phyloP scores from a whole-genome alignment of 164 flowering plant species.

The Piper longum region DNA sequence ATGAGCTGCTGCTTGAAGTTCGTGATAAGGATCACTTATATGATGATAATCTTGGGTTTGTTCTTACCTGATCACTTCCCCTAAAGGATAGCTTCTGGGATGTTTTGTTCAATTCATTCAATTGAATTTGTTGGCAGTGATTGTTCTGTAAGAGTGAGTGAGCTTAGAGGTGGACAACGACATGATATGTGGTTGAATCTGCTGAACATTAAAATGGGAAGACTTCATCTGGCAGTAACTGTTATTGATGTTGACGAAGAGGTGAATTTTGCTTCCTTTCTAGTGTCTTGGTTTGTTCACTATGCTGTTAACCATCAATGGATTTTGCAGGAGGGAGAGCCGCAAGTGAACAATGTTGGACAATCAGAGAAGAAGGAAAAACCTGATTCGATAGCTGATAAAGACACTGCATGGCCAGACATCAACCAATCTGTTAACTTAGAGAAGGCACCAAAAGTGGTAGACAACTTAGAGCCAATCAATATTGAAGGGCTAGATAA shows the following conservation, averaged over 20 bases:
- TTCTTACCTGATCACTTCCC: not conserved
- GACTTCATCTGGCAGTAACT: slow-evolving; percentile 77
- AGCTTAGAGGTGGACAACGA: slow-evolving; percentile 54
- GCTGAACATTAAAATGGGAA: slow-evolving; percentile 61
- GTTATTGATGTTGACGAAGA: slow-evolving; percentile 35
- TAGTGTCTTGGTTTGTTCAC: not conserved
- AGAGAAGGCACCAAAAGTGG: slow-evolving; percentile 22
- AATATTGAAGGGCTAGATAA: slow-evolving; percentile 53
- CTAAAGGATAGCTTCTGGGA: no score
- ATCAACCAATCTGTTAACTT: slow-evolving; percentile 19
- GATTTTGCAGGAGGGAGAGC: slow-evolving; percentile 26
- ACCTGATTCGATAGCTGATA: slow-evolving; percentile 5
- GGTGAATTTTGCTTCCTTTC: slow-evolving; percentile 21
- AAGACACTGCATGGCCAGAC: slow-evolving; percentile 13
- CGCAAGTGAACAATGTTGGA: slow-evolving; percentile 10
- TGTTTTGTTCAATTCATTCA: not conserved
- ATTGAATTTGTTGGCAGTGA: slow-evolving; percentile 27
- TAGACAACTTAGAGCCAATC: slow-evolving; percentile 63
- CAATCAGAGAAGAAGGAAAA: slow-evolving; percentile 14
- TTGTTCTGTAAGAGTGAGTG: slow-evolving; percentile 47
- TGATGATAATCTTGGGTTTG: slow-evolving; percentile 87
- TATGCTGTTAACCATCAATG: not conserved
- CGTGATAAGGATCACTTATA: slow-evolving; percentile 68
- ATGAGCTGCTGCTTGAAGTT: slow-evolving; percentile 63
- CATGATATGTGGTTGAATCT: slow-evolving; percentile 92